Evolutionary conservation across 2,329 filamentous ascomycete species (phyloP), one percentile per base, ranked within the genome.

Genomic region (Phoma sp.): DNA sequence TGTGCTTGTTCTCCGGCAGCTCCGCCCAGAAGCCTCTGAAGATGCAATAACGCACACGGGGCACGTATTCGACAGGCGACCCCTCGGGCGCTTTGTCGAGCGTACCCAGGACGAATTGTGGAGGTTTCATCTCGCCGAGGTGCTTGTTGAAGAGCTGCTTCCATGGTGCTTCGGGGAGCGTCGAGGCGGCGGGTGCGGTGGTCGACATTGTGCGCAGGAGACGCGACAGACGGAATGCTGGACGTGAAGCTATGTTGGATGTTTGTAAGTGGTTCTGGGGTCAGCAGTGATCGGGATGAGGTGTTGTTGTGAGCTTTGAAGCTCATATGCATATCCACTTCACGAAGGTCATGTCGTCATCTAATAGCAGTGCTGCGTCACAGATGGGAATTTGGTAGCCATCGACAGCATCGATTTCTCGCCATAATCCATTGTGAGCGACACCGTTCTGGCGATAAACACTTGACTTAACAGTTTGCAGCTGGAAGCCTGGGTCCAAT

Each of bases 21-120:
- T 83, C 82, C 0, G 86, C 87, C 85, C 90, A 96, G 77, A 96
- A 87, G 63, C 92, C 91, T 57, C 93, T 89, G 77, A 86, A 93
- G 67, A 96, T 86, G 75, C 93, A 95, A 67, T 86, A 92, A 47
- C 92, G 86, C 7, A 86, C 88, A 48, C 90, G 84, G 0, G 81
- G 78, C 1, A 80, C 62, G 57, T 77, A 76, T 7, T 76, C 62
- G 39, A 72, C 71, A 0, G 77, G 71, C n/a, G 75, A 75, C 14
- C 70, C 71, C 29, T 67, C 43, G 24, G 80, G 74, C 5, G 75
- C 77, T 14, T 69, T 68, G 52, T 72, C 72, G 36, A 86, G 74
- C 3, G 83, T 84, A 43, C 76, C 75, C 55, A 82, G 77, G 49
- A 82, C 79, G 59, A 82, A 82, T 56, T 82, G 78, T 6, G 80